Evolutionary conservation across 495 filamentous ascomycete genomes (phyloP), one percentile per base, ranked within the genome.

Genomic region (Penicillium dipodomyicola): DNA sequence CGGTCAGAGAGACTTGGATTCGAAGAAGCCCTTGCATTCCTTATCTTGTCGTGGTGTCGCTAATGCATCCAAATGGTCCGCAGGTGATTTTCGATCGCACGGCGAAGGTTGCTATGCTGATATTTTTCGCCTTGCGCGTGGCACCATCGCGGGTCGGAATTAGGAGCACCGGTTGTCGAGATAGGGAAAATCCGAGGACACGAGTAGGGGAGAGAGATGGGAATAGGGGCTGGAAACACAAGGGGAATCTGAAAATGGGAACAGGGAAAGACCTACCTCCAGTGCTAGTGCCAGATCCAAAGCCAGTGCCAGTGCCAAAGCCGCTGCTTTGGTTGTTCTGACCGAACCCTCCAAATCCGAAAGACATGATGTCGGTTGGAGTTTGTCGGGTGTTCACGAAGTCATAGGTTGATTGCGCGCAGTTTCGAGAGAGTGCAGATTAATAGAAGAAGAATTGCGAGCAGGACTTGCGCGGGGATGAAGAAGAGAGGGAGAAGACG

Each of bases 281-380:
- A 66, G 27, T 29, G 27, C 67, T 61, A 59, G 67, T 58, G 49
- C 68, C 65, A 58, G 67, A 56, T 59, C 75, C 74, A 56, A 72
- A 73, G 32, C 67, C 72, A 66, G 71, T 65, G 60, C 67, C 67
- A 22, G 68, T 59, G 42, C 77, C 75, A 65, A 80, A 82, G 54
- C 77, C 80, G 59, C 76, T 76, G 52, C 76, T 78, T 58, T 80
- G 74, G 67, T 82, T 79, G 64, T 83, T 83, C 62, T 81, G 76
- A 65, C 85, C 84, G 69, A 87, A 87, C 64, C 81, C 82, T 69
- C 75, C 78, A 58, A 70, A 70, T 60, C 69, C 72, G 68, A 77
- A 77, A 65, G 75, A 76, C 75, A 79, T 80, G 53, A 64, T 72
- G 66, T 63, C 67, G 63, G 54, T 65, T 64, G 65, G 62, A 50